phyloP scores from a whole-genome alignment of 2,329 filamentous ascomycete species.

The Talaromyces sp. region DNA sequence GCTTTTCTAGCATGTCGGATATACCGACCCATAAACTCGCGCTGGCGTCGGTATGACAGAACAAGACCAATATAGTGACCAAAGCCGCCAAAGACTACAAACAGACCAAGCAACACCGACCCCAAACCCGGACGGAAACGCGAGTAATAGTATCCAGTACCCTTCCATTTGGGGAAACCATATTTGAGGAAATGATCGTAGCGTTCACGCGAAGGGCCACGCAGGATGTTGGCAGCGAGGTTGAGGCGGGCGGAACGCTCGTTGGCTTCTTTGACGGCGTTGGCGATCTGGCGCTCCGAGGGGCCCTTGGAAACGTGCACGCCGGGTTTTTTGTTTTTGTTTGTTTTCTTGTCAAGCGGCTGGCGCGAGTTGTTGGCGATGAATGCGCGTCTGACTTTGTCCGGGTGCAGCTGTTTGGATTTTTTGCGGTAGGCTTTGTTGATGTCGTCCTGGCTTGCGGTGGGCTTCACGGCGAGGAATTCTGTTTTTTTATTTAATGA shows the following conservation, averaged over 20 bases:
- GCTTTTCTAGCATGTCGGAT: constrained; percentile 81
- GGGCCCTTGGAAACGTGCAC: constrained; percentile 66
- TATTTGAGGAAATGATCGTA: constrained; percentile 93
- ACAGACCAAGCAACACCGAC: constrained; percentile 73
- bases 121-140: constrained; percentile 87
- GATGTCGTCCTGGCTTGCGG: constrained; percentile 78
- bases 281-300: constrained; percentile 66
- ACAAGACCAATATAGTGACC: constrained; percentile 82
- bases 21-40: constrained; percentile 86
- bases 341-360: constrained; percentile 41
- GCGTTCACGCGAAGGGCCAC: constrained; percentile 71
- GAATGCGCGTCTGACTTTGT: constrained; percentile 88
- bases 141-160: constrained; percentile 96
- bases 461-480: constrained; percentile 70
- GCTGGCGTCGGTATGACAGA: constrained; percentile 82
- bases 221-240: constrained; percentile 79
- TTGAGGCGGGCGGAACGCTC: constrained; percentile 79
- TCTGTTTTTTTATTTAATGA: constrained; percentile 39
- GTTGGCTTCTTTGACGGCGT: constrained; percentile 72
- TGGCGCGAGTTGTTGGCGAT: constrained; percentile 60
- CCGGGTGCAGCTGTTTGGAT: constrained; percentile 76
- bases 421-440: constrained; percentile 91
- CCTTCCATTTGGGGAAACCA: constrained; percentile 94
- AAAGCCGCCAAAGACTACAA: constrained; percentile 74
- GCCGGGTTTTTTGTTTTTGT: constrained; percentile 53